Conservation (phyloP, 371 early-diverging fungal genomes). For the Actinomucor elegans region DNA sequence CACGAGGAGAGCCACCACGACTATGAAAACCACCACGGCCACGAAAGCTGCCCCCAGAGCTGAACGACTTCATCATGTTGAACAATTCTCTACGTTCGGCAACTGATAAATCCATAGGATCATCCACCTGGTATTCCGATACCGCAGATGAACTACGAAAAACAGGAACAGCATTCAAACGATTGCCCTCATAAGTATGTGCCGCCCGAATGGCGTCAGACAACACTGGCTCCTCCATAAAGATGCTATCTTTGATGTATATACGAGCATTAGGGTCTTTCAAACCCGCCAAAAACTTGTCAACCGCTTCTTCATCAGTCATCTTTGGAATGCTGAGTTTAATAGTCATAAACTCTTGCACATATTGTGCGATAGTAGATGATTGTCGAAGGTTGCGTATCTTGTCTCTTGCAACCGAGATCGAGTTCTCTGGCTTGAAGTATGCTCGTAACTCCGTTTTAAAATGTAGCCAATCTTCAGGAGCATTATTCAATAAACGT, state of each 20-base stretch:
- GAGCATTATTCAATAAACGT: not conserved
- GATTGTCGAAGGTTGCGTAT: not conserved
- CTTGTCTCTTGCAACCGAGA: not conserved
- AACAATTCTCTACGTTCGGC: not conserved
- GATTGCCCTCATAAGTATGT: not conserved
- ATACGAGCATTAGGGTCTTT: not conserved
- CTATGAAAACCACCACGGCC: not conserved
- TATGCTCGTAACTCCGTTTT: not conserved
- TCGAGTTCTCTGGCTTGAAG: not conserved
- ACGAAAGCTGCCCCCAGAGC: too few relatives aligned
- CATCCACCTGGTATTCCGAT: not conserved
- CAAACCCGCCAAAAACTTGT: not conserved
- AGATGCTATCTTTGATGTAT: not conserved
- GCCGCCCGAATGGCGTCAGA: not conserved
- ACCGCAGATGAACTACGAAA: not conserved
- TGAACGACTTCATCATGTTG: too few relatives aligned
- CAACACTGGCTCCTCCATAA: not conserved
- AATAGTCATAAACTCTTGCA: not conserved
- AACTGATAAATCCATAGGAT: not conserved
- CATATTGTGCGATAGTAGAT: not conserved
- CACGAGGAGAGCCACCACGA: not conserved
- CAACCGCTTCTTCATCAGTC: conserved; percentile 1
- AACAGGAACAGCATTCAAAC: not conserved
- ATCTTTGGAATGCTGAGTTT: not conserved
- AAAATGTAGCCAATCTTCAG: not conserved